These are phyloP conservation scores for Knufia fluminis DNA, from an alignment of 2,329 filamentous ascomycete species.

Conservation along the genomic window DNA sequence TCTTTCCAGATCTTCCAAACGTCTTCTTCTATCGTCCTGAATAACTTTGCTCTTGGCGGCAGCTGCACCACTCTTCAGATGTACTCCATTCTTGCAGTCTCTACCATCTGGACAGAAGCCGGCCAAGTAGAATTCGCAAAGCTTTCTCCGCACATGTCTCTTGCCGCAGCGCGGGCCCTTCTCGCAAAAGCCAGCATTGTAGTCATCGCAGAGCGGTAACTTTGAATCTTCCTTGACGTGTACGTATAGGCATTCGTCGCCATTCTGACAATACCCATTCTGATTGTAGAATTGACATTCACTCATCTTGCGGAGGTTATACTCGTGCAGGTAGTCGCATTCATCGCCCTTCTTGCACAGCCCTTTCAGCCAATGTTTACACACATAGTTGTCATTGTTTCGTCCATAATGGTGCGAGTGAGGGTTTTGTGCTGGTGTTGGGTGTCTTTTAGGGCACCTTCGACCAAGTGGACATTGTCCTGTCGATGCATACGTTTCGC, in stretches of 20 bases:
- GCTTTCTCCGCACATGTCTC: constrained; percentile 70
- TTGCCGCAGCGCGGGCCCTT: constrained; percentile 80
- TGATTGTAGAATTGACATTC: constrained; percentile 95
- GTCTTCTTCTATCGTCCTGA: constrained; percentile 16
- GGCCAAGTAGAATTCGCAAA: constrained; percentile 80
- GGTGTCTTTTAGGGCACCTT: constrained; percentile 77
- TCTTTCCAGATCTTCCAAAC: constrained; percentile 17
- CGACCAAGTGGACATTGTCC: constrained; percentile 81
- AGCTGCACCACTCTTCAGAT: constrained; percentile 33
- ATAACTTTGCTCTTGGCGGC: constrained; percentile 10
- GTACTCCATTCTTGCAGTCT: constrained; percentile 68
- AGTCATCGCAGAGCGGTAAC: constrained; percentile 75
- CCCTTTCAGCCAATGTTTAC: constrained; percentile 96
- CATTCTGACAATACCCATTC: constrained; percentile 91
- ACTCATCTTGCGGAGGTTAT: constrained; percentile 95
- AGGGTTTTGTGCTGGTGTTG: constrained; percentile 36
- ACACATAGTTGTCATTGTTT: constrained; percentile 56
- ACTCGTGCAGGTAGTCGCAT: constrained; percentile 98
- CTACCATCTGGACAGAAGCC: constrained; percentile 86
- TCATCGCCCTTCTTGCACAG: constrained; percentile 95
- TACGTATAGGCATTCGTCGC: constrained; percentile 89
- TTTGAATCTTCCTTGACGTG: constrained; percentile 78
- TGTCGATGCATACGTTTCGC: constrained; percentile 67
- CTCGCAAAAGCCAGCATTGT: constrained; percentile 89
- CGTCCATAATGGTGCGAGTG: constrained; percentile 26